phyloP scores from a whole-genome alignment of 2,329 filamentous ascomycete genomes.

The Nigrospora osmanthi region DNA sequence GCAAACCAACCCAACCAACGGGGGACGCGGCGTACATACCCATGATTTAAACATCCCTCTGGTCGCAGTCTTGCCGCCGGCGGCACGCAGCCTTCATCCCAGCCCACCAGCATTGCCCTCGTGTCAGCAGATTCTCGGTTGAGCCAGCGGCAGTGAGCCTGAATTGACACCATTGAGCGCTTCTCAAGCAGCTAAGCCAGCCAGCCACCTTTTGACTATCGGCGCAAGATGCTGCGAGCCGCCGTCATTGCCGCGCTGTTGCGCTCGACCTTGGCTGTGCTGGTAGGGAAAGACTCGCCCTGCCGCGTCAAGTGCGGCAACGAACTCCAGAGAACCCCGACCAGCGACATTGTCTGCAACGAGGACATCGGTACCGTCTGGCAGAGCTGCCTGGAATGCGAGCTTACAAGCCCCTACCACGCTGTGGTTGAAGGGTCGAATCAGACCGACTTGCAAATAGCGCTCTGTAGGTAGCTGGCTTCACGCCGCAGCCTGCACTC shows the following conservation, averaged over 20 bases:
- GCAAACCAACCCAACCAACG: no score
- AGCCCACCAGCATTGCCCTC: no score
- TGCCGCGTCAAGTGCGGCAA: not conserved
- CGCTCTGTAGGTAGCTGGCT: conserved; percentile 40
- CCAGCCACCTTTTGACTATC: no score
- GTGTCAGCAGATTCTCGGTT: no score
- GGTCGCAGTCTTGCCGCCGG: no score
- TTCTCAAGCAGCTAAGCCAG: no score
- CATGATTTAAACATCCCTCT: no score
- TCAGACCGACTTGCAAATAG: conserved; percentile 41
- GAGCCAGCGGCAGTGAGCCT: no score
- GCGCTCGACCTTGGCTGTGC: not conserved
- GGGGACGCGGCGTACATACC: no score
- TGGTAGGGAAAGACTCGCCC: not conserved
- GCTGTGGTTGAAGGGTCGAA: conserved; percentile 22
- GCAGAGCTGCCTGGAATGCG: conserved; percentile 42
- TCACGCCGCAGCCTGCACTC: not conserved
- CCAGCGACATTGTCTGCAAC: not conserved
- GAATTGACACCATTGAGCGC: no score
- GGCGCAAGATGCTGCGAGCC: no score
- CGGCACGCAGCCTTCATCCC: no score
- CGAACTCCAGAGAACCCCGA: conserved; percentile 1
- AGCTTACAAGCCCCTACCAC: conserved; percentile 39
- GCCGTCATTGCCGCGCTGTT: not conserved
- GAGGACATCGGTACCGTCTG: conserved; percentile 36